A percentile compares a stretch with the other conserved stretches of the same genome.
These are phyloP conservation scores for Alternaria angustiovoidea DNA, from an alignment of 2,329 filamentous ascomycete genomes.

Conservation along the genomic window DNA sequence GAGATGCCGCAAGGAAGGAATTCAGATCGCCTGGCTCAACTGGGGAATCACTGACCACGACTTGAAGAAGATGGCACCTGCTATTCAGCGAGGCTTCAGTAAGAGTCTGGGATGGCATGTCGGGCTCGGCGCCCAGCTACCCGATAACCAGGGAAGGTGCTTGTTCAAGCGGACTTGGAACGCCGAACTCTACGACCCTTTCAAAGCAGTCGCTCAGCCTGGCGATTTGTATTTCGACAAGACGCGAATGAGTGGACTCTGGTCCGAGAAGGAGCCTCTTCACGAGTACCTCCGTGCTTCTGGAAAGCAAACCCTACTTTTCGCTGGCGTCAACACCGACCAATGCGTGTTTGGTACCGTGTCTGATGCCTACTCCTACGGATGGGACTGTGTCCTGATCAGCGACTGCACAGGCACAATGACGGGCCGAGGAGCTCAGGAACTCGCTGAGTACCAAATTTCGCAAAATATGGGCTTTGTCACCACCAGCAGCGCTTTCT, in stretches of 20 bases:
- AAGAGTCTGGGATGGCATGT: constrained; percentile 54
- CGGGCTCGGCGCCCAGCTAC: constrained; percentile 50
- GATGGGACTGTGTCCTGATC: constrained; percentile 54
- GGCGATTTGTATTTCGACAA: constrained; percentile 56
- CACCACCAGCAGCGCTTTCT: constrained; percentile 47
- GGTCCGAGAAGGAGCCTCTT: constrained; percentile 52
- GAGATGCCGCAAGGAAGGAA: constrained; percentile 51
- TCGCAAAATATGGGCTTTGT: constrained; percentile 56
- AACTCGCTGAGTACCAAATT: constrained; percentile 52
- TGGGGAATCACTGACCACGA: constrained; percentile 53
- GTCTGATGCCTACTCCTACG: constrained; percentile 53
- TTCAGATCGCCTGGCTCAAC: constrained; percentile 54
- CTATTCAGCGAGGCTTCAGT: constrained; percentile 54
- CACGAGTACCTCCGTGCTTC: constrained; percentile 52
- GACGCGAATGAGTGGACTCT: constrained; percentile 54
- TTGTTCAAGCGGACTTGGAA: constrained; percentile 56
- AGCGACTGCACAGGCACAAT: constrained; percentile 54
- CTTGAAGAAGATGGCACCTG: constrained; percentile 51
- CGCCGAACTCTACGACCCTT: constrained; percentile 52
- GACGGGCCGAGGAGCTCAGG: constrained; percentile 51
- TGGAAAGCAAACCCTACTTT: constrained; percentile 54
- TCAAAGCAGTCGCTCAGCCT: constrained; percentile 48
- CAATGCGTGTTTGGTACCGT: constrained; percentile 55
- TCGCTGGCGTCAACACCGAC: constrained; percentile 55
- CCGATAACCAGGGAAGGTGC: constrained; percentile 50